Base-by-base conservation (phyloP, 495 filamentous ascomycete genomes). In the Talaromyces ruber region DNA sequence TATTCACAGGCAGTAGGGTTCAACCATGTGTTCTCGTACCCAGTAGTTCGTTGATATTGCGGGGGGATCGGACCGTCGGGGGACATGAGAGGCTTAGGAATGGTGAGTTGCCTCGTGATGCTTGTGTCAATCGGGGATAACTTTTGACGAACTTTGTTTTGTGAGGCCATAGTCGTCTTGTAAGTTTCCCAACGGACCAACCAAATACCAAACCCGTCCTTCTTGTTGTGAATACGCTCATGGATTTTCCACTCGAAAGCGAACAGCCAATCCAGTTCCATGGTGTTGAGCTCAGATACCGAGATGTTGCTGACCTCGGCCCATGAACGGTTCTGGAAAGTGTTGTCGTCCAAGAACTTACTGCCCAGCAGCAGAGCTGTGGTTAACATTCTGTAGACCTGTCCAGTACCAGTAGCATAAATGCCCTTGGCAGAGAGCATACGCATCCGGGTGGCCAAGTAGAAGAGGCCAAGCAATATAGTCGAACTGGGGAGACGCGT, bases 321-420 rank as follows among this genome's bases (percentile, higher is more conserved):
- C 94, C 94, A 99, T 6, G 95, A 98, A 59, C 93, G 90, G 77
- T 98, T 99, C 80, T 97, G 92, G 75, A 98, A 99, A 16, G 94
- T 99, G 75, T 98, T 98, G 74, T 99, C 94, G 70, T 99, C 94
- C 60, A 98, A 74, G 68, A 99, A 99, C 76, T 99, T 99, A 80
- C 93, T 97, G 58, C 93, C 94, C 32, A 99, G 82, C 45, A 99
- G 79, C 32, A 99, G 81, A 16, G 88, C 81, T 59, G 93, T 88
- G 14, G 92, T 97, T 59, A 98, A 82, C 84, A 97, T 90, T 58
- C 92, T 88, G 79, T 94, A 96, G 59, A 95, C 84, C 68, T 93
- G 86, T 50, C 86, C 87, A 69, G 87, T 87, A 64, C 81, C 81
- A 16, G 84, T 73, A 54, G 76, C 78, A 69, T 79, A 84, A 37